Percentiles rank a stretch among this genome's conserved stretches.
Evolutionary conservation across 2,329 filamentous ascomycete species (phyloP).

Genomic region (Colletotrichum abscissum): DNA sequence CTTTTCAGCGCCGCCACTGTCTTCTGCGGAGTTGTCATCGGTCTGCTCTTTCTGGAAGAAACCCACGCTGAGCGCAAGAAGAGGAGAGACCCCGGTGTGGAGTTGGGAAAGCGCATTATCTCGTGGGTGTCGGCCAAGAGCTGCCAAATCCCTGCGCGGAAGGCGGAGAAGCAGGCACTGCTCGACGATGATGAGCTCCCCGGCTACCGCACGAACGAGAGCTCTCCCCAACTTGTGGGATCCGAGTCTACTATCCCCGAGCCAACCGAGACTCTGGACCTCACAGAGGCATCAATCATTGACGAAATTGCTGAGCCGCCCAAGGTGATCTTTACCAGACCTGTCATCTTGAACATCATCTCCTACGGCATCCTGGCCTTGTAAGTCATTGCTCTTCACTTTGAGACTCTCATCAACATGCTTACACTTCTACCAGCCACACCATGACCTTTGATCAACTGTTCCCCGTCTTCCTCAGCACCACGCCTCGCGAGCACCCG

Average conservation of each 20-base stretch:
- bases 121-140: conserved; percentile 53
- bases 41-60: conserved; percentile 91
- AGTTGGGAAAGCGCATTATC: conserved; percentile 79
- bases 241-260: conserved; percentile 42
- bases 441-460: conserved; percentile 97
- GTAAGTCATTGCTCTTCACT: conserved; percentile 66
- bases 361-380: conserved; percentile 94
- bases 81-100: conserved; percentile 79
- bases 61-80: conserved; percentile 87
- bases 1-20: conserved; percentile 88
- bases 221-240: conserved; percentile 60
- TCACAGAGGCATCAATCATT: conserved; percentile 35
- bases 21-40: conserved; percentile 78
- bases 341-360: conserved; percentile 87
- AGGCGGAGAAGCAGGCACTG: conserved; percentile 71
- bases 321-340: conserved; percentile 79
- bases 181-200: conserved; percentile 73
- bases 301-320: neutral
- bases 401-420: conserved; percentile 17
- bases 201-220: conserved; percentile 73
- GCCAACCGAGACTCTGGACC: conserved; percentile 49
- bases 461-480: conserved; percentile 91
- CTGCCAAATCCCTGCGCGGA: conserved; percentile 48
- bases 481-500: conserved; percentile 58
- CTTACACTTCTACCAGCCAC: conserved; percentile 69